phyloP scores from a whole-genome alignment of 192 early-diverging fungal species.

The Phlyctochytrium bullatum region DNA sequence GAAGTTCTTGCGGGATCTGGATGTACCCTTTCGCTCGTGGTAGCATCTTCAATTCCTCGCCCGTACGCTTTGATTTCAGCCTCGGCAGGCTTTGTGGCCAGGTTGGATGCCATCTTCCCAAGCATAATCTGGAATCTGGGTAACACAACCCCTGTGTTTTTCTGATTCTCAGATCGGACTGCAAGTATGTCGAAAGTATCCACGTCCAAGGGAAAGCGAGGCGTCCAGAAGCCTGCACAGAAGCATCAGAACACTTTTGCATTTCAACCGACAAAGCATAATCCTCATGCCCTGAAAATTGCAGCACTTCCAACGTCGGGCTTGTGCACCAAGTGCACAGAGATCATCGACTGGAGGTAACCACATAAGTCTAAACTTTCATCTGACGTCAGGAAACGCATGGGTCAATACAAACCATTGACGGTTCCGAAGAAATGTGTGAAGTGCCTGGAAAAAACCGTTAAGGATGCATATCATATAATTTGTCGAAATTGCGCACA shows the following conservation, averaged over 20 bases:
- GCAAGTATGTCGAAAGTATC: slow-evolving; percentile 35
- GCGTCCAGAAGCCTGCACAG: slow-evolving; percentile 71
- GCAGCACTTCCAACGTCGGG: slow-evolving; percentile 76
- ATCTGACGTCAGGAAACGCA: slow-evolving; percentile 69
- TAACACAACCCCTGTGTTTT: not conserved
- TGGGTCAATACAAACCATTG: slow-evolving; percentile 96
- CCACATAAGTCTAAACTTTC: slow-evolving; percentile 2
- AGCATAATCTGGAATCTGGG: no score
- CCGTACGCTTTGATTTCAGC: no score
- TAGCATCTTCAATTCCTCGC: no score
- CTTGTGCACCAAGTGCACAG: slow-evolving; percentile 49
- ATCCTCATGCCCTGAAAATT: slow-evolving; percentile 74
- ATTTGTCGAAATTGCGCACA: slow-evolving; percentile 83
- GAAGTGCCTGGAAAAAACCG: slow-evolving; percentile 72
- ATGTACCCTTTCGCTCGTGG: no score
- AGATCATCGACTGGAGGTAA: slow-evolving; percentile 53
- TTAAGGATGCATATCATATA: slow-evolving; percentile 94
- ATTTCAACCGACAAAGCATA: slow-evolving; percentile 84
- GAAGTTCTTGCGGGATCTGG: no score
- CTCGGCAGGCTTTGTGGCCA: no score
- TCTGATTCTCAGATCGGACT: not conserved
- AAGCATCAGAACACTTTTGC: slow-evolving; percentile 89
- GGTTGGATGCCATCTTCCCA: no score
- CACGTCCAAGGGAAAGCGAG: slow-evolving; percentile 52
- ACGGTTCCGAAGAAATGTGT: slow-evolving; percentile 85